Conservation (phyloP, 805 yeast genomes). For the Cyberlindnera suaveolens region DNA sequence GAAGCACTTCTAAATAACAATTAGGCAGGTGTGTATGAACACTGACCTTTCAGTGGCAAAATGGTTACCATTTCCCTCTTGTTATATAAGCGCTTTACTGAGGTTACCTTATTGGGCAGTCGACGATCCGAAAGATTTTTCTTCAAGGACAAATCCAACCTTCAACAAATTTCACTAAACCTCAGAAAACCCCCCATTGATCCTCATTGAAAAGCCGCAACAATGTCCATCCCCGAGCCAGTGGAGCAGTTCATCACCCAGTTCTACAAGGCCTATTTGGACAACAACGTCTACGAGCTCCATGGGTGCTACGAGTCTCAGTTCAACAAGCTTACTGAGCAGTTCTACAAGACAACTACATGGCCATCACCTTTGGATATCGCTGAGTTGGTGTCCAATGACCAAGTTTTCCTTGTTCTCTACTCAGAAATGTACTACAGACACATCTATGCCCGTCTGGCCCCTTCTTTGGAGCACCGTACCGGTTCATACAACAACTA, state of each 20-base stretch:
- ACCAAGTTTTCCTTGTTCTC: slow-evolving; percentile 37
- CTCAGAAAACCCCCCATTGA: not conserved
- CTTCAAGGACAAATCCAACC: too few species aligned
- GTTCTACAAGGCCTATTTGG: slow-evolving; percentile 37
- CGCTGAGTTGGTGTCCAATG: slow-evolving; percentile 36
- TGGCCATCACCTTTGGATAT: slow-evolving; percentile 45
- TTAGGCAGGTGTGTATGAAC: too few species aligned
- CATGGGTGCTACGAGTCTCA: slow-evolving; percentile 38
- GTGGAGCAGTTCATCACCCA: slow-evolving; percentile 36
- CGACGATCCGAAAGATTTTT: too few species aligned
- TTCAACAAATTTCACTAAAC: too few species aligned
- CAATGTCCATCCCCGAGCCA: slow-evolving; percentile 34
- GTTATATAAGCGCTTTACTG: too few species aligned
- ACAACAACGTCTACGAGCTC: slow-evolving; percentile 37
- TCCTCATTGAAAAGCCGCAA: not conserved
- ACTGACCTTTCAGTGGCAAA: too few species aligned
- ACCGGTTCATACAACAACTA: slow-evolving; percentile 43
- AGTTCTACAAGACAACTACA: slow-evolving; percentile 33
- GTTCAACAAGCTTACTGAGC: slow-evolving; percentile 40
- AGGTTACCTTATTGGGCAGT: too few species aligned
- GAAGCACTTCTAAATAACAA: too few species aligned
- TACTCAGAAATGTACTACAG: slow-evolving; percentile 46
- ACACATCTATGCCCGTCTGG: slow-evolving; percentile 39
- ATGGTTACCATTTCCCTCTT: too few species aligned
- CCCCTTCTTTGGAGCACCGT: slow-evolving; percentile 38